A percentile compares a stretch with the other conserved stretches of the same genome.
These are phyloP conservation scores for Tremella mesenterica DNA, from an alignment of 768 basidiomycete species.

Conservation along the genomic window DNA sequence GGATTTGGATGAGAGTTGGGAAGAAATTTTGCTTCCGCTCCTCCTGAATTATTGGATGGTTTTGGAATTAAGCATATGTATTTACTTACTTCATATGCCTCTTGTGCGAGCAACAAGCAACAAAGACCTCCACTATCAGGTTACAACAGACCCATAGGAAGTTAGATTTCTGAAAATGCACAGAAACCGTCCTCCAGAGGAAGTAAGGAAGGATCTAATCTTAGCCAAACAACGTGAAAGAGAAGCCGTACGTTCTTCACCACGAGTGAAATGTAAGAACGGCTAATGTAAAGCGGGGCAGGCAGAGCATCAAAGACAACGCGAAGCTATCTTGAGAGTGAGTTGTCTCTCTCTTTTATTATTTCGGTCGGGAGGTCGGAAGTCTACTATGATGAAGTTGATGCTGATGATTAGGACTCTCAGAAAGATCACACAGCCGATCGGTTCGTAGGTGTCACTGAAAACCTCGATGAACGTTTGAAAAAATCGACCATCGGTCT, in stretches of 20 bases:
- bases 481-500: slow-evolving; percentile 88
- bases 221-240: slow-evolving; percentile 68
- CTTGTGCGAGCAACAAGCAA: too few relatives aligned
- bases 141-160: too few relatives aligned
- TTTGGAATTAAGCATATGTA: too few relatives aligned
- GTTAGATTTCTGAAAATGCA: too few relatives aligned
- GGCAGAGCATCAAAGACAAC: slow-evolving; percentile 36
- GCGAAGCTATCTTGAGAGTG: slow-evolving; percentile 24
- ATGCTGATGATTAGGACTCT: slow-evolving; percentile 53
- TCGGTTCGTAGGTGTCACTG: slow-evolving; percentile 88
- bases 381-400: slow-evolving; percentile 45
- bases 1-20: too few relatives aligned
- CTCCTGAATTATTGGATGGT: too few relatives aligned
- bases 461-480: slow-evolving; percentile 85
- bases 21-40: too few relatives aligned
- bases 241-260: slow-evolving; percentile 40
- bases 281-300: slow-evolving; percentile 47
- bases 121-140: too few relatives aligned
- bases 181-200: too few relatives aligned
- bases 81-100: too few relatives aligned
- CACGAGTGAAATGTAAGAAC: slow-evolving; percentile 55
- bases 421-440: slow-evolving; percentile 79
- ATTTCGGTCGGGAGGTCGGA: not conserved
- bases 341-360: not conserved
- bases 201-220: slow-evolving; percentile 33